Evolutionary conservation across 208 protist genomes (phyloP).

Genomic region (Trypanosoma caninum): DNA sequence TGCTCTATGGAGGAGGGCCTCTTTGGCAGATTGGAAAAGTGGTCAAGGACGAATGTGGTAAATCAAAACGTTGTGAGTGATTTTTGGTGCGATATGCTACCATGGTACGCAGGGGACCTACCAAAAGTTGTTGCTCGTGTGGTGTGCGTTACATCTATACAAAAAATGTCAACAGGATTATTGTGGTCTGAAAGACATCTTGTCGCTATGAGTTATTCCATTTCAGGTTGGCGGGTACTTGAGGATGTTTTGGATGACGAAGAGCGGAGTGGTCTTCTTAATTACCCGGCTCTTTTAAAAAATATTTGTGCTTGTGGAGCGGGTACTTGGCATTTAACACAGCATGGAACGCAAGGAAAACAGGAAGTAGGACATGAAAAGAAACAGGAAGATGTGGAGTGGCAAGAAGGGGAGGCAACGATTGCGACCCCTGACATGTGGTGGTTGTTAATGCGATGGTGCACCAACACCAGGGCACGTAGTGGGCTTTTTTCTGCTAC

Average conservation of each 20-base stretch:
- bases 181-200: slow-evolving; percentile 22
- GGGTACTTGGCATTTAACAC: too few relatives aligned
- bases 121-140: slow-evolving; percentile 20
- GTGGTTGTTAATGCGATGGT: slow-evolving; percentile 49
- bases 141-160: slow-evolving; percentile 2
- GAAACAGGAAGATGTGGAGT: background rate
- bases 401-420: background rate
- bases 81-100: slow-evolving; percentile 26
- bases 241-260: slow-evolving; percentile 10
- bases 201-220: slow-evolving; percentile 15
- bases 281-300: slow-evolving; percentile 9
- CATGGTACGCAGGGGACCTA: slow-evolving; percentile 24
- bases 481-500: slow-evolving; percentile 30
- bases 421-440: background rate
- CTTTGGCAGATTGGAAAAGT: slow-evolving; percentile 12
- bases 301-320: slow-evolving; percentile 7
- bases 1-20: slow-evolving; percentile 9
- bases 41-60: background rate
- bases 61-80: background rate
- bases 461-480: slow-evolving; percentile 25
- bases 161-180: background rate
- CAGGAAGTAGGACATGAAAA: background rate
- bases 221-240: slow-evolving; percentile 7
- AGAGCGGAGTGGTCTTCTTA: background rate
- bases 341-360: background rate